Percentiles rank a stretch among this genome's conserved stretches.
Evolutionary conservation across 139 green algal genomes (phyloP).

Genomic region (Auxenochlorella pyrenoidosa): DNA sequence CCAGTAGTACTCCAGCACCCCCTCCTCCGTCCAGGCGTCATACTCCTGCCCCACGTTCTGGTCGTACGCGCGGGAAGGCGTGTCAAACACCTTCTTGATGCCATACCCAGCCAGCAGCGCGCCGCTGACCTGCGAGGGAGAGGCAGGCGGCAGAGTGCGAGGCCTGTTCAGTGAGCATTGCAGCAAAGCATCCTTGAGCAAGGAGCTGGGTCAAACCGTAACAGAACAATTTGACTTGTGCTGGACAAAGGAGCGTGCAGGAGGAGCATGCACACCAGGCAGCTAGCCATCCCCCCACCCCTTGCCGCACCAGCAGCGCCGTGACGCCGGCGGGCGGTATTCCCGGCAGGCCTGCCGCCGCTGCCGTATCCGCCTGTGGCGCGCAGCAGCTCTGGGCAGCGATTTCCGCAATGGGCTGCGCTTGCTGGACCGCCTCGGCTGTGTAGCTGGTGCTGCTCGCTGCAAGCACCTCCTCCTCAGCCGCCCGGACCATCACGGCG

Average conservation of each 20-base stretch:
- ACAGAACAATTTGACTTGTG: no score
- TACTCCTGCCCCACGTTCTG: constrained; percentile 94
- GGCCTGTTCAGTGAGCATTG: no score
- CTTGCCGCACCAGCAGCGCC: constrained; percentile 24
- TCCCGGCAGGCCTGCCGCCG: background rate
- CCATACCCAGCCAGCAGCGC: constrained; percentile 34
- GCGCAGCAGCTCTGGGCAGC: constrained; percentile 5
- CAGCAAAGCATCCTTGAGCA: no score
- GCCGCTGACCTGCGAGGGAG: background rate
- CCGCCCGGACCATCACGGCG: background rate
- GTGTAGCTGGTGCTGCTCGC: constrained; percentile 16
- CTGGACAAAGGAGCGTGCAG: no score
- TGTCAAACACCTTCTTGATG: constrained; percentile 79
- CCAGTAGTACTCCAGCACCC: constrained; percentile 90
- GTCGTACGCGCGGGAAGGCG: constrained; percentile 80
- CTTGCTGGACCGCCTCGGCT: background rate
- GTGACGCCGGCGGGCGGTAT: background rate
- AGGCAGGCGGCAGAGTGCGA: background rate
- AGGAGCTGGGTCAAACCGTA: no score
- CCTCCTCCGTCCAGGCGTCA: constrained; percentile 91
- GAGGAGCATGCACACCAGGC: no score
- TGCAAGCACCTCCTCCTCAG: background rate
- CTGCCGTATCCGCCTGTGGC: constrained; percentile 12
- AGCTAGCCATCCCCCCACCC: no score
- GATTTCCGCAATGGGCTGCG: constrained; percentile 18